Evolutionary conservation across 345 rosid species (phyloP).

Genomic region (Nasturtium officinale): DNA sequence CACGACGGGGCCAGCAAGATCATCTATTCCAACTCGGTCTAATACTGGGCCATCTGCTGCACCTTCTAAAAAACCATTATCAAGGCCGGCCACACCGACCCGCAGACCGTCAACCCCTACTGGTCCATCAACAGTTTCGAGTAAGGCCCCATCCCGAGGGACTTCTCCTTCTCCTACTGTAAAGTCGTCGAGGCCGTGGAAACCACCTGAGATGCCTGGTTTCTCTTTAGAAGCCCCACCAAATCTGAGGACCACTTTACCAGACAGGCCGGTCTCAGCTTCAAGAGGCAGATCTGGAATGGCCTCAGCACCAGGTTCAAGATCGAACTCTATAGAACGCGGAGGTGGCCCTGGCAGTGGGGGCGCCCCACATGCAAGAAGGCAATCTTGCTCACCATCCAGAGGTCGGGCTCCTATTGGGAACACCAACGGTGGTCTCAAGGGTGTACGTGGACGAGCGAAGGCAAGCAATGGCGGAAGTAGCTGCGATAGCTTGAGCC

Average conservation of each 20-base stretch:
- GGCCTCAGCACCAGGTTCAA: slow-evolving; percentile 53
- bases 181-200: slow-evolving; percentile 60
- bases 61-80: slow-evolving; percentile 36
- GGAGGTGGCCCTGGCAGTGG: slow-evolving; percentile 47
- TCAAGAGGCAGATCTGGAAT: slow-evolving; percentile 70
- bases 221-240: slow-evolving; percentile 65
- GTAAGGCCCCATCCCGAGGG: slow-evolving; percentile 56
- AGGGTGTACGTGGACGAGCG: slow-evolving; percentile 46
- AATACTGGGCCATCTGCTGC: slow-evolving; percentile 30
- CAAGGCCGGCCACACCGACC: slow-evolving; percentile 42
- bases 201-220: slow-evolving; percentile 52
- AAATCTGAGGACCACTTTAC: slow-evolving; percentile 65
- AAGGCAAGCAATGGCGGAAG: slow-evolving; percentile 37
- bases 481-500: slow-evolving; percentile 58
- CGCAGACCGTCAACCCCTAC: slow-evolving; percentile 44
- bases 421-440: slow-evolving; percentile 39
- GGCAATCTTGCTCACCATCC: slow-evolving; percentile 57
- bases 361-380: slow-evolving; percentile 41
- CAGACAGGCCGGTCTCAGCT: slow-evolving; percentile 69
- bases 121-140: slow-evolving; percentile 45
- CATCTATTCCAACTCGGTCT: slow-evolving; percentile 42
- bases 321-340: slow-evolving; percentile 49
- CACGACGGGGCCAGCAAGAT: slow-evolving; percentile 37
- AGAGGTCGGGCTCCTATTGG: slow-evolving; percentile 59
- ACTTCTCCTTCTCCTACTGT: slow-evolving; percentile 53